phyloP scores from a whole-genome alignment of 116 monocot genomes.

The Iris pallida region DNA sequence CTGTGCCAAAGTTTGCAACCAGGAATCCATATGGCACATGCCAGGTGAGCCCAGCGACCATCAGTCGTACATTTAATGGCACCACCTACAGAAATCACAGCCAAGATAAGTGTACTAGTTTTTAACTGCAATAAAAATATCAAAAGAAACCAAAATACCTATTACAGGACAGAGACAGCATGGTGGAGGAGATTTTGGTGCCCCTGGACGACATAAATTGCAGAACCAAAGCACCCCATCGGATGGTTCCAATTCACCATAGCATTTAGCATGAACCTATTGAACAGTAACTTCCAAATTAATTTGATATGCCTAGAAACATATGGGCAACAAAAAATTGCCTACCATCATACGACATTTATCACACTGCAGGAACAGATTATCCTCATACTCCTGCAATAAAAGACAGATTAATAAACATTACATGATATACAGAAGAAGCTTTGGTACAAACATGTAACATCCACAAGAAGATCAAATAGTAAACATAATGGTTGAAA shows the following conservation, averaged over 20 bases:
- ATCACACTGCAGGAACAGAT: conserved; percentile 96
- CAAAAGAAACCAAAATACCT: conserved; percentile 30
- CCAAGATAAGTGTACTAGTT: not conserved
- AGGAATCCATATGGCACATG: conserved; percentile 99
- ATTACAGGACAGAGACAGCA: conserved; percentile 95
- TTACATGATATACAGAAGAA: not conserved
- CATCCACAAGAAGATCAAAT: conserved; percentile 1
- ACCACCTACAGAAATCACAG: conserved; percentile 54
- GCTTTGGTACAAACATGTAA: conserved; percentile 3
- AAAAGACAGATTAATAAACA: conserved; percentile 10
- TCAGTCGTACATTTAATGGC: conserved; percentile 98
- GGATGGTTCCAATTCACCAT: conserved; percentile 83
- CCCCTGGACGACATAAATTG: conserved; percentile 86
- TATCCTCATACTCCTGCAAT: conserved; percentile 90
- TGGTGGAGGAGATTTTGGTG: conserved; percentile 64
- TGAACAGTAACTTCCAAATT: not conserved
- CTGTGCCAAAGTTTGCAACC: conserved; percentile 34
- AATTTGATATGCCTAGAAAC: conserved; percentile 1
- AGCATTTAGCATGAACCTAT: conserved; percentile 98
- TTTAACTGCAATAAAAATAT: not conserved
- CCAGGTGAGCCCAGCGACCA: conserved; percentile 96
- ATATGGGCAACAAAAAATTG: conserved; percentile 1
- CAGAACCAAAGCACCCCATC: conserved; percentile 97
- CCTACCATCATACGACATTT: conserved; percentile 97
- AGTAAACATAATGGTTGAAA: not conserved